Evolutionary conservation across 2,329 filamentous ascomycete species (phyloP), one percentile per base, ranked within the genome.

Genomic region (Albophoma yamanashiensis): DNA sequence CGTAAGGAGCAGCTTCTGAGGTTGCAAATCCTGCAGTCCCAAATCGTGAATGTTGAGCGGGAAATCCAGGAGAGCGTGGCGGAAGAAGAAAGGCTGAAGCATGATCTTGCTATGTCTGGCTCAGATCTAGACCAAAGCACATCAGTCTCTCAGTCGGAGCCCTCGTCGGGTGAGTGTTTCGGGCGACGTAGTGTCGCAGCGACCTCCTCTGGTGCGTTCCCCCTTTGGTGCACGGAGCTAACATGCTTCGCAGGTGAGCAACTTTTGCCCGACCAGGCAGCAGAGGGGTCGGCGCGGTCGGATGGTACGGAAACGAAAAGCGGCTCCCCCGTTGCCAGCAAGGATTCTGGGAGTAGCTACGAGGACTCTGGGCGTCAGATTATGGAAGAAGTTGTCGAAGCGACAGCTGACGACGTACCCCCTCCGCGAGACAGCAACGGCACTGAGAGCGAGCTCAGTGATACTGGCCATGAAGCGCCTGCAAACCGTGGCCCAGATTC

Each of bases 1-100:
- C 67, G 73, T 38, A 70, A 64, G 58, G 69, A 73, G 31, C 69
- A 82, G 64, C 74, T 78, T 60, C 72, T 75, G n/a, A 79, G 76
- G 61, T 66, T 84, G 22, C 74, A 75, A 59, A 69, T 74, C 25
- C 66, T 83, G 42, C 73, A 79, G 61, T 75, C 77, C 5, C 76
- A 82, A 66, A 73, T 80, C 27, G 72, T 73, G 25, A 75, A 73
- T 22, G 74, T 84, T 42, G 73, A 82, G 66, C 74, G 74, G 31
- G 82, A 84, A 61, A 74, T 81, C 17, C 71, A 74, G 34, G 68
- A 71, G n/a, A 73, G 73, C 34, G 62, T 71, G 55, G 64, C 65
- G 7, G 73, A 74, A 58, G 73, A 73, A 61, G 64, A 74, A 57
- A 67, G 64, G 17, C 64, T 76, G 15, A 67, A 67, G 50, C 64